Evolutionary conservation across 2,329 filamentous ascomycete genomes (phyloP).

Genomic region (Cercospora sp.): DNA sequence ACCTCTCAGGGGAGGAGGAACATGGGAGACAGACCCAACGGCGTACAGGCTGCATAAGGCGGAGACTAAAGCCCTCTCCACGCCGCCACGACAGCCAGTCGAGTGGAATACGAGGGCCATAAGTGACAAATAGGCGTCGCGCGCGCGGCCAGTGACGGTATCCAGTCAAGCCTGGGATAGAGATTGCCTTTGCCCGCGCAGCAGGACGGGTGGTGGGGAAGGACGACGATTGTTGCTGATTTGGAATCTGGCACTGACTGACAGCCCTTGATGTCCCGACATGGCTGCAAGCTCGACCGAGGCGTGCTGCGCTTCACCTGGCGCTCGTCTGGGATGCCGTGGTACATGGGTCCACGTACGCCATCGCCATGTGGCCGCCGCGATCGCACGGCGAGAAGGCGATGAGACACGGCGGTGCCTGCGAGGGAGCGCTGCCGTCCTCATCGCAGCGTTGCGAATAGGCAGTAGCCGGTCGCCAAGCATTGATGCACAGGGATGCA

Average conservation of each 20-base stretch:
- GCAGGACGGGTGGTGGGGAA: background rate
- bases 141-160: background rate
- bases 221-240: constrained; percentile 13
- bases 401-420: background rate
- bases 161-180: background rate
- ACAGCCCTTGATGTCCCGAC: background rate
- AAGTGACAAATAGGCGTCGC: background rate
- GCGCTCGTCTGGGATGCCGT: background rate
- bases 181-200: constrained; percentile 13
- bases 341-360: background rate
- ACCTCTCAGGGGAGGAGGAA: background rate
- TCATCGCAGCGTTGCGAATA: background rate
- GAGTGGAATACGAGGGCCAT: background rate
- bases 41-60: constrained; percentile 1
- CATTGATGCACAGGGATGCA: background rate
- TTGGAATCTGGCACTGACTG: constrained; percentile 1
- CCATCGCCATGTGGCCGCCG: constrained; percentile 7
- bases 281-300: constrained; percentile 1
- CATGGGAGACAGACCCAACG: background rate
- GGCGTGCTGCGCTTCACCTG: background rate
- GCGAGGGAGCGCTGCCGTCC: background rate
- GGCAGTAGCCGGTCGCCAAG: background rate
- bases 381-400: background rate
- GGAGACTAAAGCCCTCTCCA: constrained; percentile 3
- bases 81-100: background rate